Evolutionary conservation across 2,329 filamentous ascomycete species (phyloP).

Genomic region (Xylaria sp.): DNA sequence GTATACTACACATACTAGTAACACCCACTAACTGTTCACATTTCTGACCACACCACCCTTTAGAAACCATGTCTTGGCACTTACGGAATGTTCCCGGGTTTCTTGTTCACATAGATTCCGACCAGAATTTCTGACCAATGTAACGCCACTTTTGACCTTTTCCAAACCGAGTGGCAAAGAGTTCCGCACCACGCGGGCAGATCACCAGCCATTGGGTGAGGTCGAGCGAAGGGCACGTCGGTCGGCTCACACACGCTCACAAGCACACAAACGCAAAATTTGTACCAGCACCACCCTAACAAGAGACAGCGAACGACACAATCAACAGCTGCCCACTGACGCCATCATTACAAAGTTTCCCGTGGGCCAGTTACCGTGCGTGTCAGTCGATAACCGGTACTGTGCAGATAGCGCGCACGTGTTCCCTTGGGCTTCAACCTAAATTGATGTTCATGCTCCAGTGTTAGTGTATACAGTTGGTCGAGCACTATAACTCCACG

Average conservation of each 20-base stretch:
- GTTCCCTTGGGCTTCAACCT: not conserved
- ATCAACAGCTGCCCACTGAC: conserved; percentile 2
- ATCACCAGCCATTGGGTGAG: conserved; percentile 1
- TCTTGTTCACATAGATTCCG: conserved; percentile 11
- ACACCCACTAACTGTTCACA: conserved; percentile 1
- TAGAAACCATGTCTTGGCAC: conserved; percentile 21
- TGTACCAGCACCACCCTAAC: not conserved
- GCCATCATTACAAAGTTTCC: not conserved
- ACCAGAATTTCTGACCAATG: conserved; percentile 7
- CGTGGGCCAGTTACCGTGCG: conserved; percentile 19
- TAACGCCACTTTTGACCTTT: conserved; percentile 6
- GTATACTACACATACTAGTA: not conserved
- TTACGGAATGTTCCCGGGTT: conserved; percentile 27
- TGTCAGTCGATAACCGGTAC: not conserved
- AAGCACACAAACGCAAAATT: conserved; percentile 1
- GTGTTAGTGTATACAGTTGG: not conserved
- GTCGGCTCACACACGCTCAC: not conserved
- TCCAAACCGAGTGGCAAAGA: conserved; percentile 1
- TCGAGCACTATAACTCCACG: not conserved
- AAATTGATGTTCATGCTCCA: conserved; percentile 19
- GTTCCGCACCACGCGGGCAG: not conserved
- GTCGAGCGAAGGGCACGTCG: not conserved
- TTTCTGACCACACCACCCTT: not conserved
- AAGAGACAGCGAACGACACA: conserved; percentile 5
- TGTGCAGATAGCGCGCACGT: not conserved